Conservation (phyloP, 2,329 filamentous ascomycete genomes). For the Lecanosticta acicola region DNA sequence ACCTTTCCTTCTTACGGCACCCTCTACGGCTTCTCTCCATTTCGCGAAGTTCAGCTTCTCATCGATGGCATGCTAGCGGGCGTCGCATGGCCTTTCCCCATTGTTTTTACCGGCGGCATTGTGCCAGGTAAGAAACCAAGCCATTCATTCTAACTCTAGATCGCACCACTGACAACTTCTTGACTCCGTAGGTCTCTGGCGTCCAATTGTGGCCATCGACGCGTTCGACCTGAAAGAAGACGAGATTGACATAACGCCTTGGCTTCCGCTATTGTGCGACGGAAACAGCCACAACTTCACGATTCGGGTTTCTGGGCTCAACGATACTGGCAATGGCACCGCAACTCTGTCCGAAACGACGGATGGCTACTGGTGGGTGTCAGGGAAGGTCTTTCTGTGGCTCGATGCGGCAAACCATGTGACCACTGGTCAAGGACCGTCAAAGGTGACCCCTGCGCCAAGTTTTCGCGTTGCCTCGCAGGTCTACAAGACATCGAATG, state of each 20-base stretch:
- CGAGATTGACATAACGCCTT: slow-evolving; percentile 77
- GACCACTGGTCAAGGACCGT: slow-evolving; percentile 48
- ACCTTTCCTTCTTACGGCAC: slow-evolving; percentile 53
- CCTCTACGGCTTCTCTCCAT: slow-evolving; percentile 64
- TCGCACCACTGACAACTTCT: no score
- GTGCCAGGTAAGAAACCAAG: no score
- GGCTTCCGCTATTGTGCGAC: slow-evolving; percentile 64
- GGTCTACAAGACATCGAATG: slow-evolving; percentile 44
- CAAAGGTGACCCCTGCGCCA: slow-evolving; percentile 39
- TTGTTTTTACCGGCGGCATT: slow-evolving; percentile 77
- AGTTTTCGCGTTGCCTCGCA: slow-evolving; percentile 48
- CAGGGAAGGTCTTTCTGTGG: slow-evolving; percentile 78
- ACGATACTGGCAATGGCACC: slow-evolving; percentile 49
- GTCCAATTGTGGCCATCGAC: slow-evolving; percentile 71
- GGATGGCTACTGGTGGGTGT: slow-evolving; percentile 67
- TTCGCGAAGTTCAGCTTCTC: slow-evolving; percentile 69
- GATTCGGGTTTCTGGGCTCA: slow-evolving; percentile 61
- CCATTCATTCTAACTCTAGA: no score
- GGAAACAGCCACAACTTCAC: slow-evolving; percentile 60
- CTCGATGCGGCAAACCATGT: slow-evolving; percentile 46
- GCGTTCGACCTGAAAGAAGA: slow-evolving; percentile 73
- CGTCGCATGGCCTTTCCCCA: slow-evolving; percentile 73
- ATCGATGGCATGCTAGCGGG: slow-evolving; percentile 70
- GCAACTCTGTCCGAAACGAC: slow-evolving; percentile 52
- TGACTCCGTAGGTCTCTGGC: no score